Evolutionary conservation across 352 stramenopile species (phyloP), one percentile per base, ranked within the genome.

Genomic region (Phytopythium vexans): DNA sequence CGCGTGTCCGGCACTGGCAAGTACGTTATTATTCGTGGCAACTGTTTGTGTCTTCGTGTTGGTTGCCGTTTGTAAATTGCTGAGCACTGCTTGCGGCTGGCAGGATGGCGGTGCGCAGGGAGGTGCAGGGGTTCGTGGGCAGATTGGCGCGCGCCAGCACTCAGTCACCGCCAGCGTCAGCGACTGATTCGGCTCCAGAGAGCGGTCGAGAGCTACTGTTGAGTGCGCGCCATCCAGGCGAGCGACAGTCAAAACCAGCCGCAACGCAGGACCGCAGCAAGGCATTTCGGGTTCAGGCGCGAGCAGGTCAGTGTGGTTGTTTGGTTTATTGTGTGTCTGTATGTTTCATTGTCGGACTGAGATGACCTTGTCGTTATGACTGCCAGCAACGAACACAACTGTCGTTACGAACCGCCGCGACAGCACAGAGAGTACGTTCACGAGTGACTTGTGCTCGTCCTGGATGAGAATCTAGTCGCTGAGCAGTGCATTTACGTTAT

Each of bases 101-200:
- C 37, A 76, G 63, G 55, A 62, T 88, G 48, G 74, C 74, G 3
- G 65, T 89, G 52, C 72, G 82, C 15, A 66, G 70, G 21, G 77
- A 89, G 67, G 74, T 90, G 62, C 77, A 88, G 58, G 77, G 77
- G 36, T 89, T 88, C 61, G 72, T 91, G 15, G 77, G 69, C 1
- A 68, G 77, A 4, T 52, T 94, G 51, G 63, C 66, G 32, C 76
- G 78, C 34, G 75, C 77, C 8, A 90, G 75, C 48, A 48, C 74
- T 43, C 60, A 81, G 50, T 82, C 72, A 3, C 61, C 72, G 16
- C 52, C 63, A 3, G 39, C 32, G 12, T 33, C 31, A n/a, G 40
- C 31, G 3, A 48, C 46, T 12, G 45, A 27, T 4, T 7, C 39
- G 31, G 39, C 50, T 12, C 50, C 39, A 10, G 39, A 54, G 11